Percentiles rank a stretch among this genome's conserved stretches.
These are phyloP conservation scores for Myriosclerotinia duriaeana DNA, from an alignment of 2,329 filamentous ascomycete genomes.

Conservation along the genomic window DNA sequence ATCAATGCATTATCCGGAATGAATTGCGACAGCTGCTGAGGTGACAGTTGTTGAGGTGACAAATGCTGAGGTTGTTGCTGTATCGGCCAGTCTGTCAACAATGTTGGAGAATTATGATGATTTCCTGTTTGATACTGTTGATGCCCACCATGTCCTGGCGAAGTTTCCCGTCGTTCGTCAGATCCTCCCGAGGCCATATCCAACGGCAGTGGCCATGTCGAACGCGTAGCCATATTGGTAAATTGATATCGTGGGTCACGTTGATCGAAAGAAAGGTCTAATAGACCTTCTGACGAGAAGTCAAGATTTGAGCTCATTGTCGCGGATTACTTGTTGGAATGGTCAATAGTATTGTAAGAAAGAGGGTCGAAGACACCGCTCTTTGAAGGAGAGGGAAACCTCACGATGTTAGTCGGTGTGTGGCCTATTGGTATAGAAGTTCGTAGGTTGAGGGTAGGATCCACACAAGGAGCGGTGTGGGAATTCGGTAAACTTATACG, in stretches of 20 bases:
- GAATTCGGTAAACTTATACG: conserved; percentile 26
- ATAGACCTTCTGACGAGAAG: conserved; percentile 61
- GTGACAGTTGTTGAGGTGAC: conserved; percentile 35
- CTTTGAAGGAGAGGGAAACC: conserved; percentile 38
- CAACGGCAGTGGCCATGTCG: conserved; percentile 41
- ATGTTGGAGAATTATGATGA: conserved; percentile 46
- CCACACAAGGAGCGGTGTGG: conserved; percentile 37
- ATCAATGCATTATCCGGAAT: conserved; percentile 40
- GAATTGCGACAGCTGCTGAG: conserved; percentile 40
- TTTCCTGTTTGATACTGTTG: conserved; percentile 46
- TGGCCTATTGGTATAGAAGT: conserved; percentile 32
- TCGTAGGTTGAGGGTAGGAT: conserved; percentile 28
- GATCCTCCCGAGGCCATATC: conserved; percentile 39
- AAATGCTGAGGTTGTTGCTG: conserved; percentile 40
- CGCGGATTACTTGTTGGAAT: conserved; percentile 38
- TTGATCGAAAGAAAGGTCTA: conserved; percentile 62
- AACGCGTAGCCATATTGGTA: conserved; percentile 44
- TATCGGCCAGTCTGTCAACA: conserved; percentile 62
- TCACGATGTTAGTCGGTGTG: conserved; percentile 40
- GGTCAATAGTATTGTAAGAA: conserved; percentile 49
- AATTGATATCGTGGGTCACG: conserved; percentile 55
- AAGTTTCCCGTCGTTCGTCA: conserved; percentile 39
- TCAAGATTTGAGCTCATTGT: conserved; percentile 57
- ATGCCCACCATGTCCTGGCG: conserved; percentile 47
- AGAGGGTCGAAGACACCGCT: conserved; percentile 41